These are phyloP conservation scores for Sporobolomyces pararoseus DNA, from an alignment of 768 basidiomycete genomes.

Conservation along the genomic window DNA sequence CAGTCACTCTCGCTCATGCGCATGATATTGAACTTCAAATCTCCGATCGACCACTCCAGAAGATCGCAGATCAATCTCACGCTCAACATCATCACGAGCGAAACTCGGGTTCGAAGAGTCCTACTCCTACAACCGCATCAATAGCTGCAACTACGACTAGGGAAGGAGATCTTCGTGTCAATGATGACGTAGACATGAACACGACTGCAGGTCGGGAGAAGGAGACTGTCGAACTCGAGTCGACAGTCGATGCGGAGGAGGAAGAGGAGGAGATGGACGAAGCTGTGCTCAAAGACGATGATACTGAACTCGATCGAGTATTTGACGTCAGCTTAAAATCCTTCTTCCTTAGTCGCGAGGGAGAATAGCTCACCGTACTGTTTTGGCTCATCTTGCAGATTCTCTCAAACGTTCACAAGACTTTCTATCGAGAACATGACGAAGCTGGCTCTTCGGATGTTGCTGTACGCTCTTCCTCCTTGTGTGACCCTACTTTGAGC, in stretches of 20 bases:
- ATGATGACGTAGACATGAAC: conserved; percentile 28
- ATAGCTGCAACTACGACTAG: conserved; percentile 12
- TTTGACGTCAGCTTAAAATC: conserved; percentile 57
- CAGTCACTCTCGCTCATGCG: conserved; percentile 12
- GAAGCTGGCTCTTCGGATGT: conserved; percentile 57
- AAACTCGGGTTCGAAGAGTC: conserved; percentile 6
- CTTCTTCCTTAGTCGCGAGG: neutral
- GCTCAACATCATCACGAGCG: neutral
- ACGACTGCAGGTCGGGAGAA: conserved; percentile 18
- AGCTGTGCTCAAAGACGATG: conserved; percentile 80
- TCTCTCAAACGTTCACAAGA: conserved; percentile 70
- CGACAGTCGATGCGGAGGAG: conserved; percentile 1
- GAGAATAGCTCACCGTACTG: neutral
- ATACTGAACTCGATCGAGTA: conserved; percentile 74
- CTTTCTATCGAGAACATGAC: conserved; percentile 70
- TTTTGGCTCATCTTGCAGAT: conserved; percentile 55
- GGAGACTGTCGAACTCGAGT: no score
- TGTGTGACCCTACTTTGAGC: neutral
- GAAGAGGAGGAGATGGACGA: conserved; percentile 52
- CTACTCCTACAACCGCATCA: conserved; percentile 20
- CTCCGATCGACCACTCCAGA: conserved; percentile 61
- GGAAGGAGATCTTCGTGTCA: conserved; percentile 2
- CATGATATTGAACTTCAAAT: conserved; percentile 39
- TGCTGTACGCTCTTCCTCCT: conserved; percentile 55
- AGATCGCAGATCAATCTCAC: conserved; percentile 66